These are phyloP conservation scores for Candida boleticola DNA, from an alignment of 805 yeast species.

Conservation along the genomic window DNA sequence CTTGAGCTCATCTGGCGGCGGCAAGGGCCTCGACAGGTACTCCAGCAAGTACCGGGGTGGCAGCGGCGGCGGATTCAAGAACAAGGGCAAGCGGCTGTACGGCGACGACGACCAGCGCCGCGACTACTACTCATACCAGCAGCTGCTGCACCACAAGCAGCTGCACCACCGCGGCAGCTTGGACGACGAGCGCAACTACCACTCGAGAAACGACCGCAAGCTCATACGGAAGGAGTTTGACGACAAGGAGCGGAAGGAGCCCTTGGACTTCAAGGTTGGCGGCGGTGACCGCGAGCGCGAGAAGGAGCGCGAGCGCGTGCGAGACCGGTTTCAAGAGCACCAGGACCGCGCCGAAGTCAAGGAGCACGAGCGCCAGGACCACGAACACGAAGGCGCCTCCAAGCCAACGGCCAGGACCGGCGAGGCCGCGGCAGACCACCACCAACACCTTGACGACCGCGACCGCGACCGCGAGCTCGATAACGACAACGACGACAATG, in stretches of 20 bases:
- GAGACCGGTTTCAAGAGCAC: too few relatives aligned
- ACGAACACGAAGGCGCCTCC: neutral
- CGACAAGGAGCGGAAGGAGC: too few relatives aligned
- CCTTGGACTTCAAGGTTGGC: neutral
- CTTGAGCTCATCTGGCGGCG: neutral
- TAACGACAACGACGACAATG: slow-evolving; percentile 9
- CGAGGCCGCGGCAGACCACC: slow-evolving; percentile 12
- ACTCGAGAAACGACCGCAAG: too few relatives aligned
- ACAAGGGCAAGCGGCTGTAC: neutral
- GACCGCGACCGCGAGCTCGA: slow-evolving; percentile 9
- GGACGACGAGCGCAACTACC: too few relatives aligned
- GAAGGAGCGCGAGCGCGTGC: too few relatives aligned
- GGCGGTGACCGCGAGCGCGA: slow-evolving; percentile 5
- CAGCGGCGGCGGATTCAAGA: slow-evolving; percentile 6
- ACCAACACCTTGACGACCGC: slow-evolving; percentile 13
- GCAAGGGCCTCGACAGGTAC: slow-evolving; percentile 3
- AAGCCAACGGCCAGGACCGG: too few relatives aligned
- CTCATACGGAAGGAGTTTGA: too few relatives aligned
- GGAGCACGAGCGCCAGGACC: neutral
- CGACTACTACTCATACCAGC: slow-evolving; percentile 1
- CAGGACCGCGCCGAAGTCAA: neutral
- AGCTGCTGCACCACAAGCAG: neutral
- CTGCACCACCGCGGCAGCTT: neutral
- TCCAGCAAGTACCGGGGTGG: slow-evolving; percentile 5
- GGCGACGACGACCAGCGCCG: slow-evolving; percentile 4